Conservation (phyloP, 331 rosid species). For the Dryas integrifolia region DNA sequence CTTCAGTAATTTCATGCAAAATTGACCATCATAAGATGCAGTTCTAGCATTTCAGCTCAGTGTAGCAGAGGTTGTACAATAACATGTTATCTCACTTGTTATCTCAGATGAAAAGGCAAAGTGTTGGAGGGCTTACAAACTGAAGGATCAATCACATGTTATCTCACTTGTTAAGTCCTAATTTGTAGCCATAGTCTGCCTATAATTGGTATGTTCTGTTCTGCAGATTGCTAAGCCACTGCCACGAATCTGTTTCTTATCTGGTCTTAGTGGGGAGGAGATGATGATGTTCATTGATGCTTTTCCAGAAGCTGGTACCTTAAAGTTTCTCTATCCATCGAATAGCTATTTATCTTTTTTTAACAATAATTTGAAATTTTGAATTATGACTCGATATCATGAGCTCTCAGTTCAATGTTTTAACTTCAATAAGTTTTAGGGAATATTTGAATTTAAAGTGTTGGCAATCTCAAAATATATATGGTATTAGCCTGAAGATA, state of each 20-base stretch:
- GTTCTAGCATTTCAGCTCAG: no score
- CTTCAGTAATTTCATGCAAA: neutral
- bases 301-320: constrained; percentile 76
- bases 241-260: constrained; percentile 92
- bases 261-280: constrained; percentile 97
- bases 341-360: neutral
- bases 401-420: no score
- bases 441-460: no score
- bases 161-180: neutral
- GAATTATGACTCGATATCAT: no score
- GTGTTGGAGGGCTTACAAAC: neutral
- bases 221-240: constrained; percentile 65
- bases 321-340: neutral
- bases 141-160: neutral
- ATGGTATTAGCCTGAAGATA: no score
- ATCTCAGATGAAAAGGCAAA: no score
- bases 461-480: no score
- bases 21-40: neutral
- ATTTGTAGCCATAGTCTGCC: neutral
- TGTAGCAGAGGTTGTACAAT: no score
- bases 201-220: constrained; percentile 17
- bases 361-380: neutral
- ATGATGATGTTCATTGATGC: constrained; percentile 92
- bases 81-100: no score
- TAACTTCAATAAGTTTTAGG: no score